phyloP scores from a whole-genome alignment of 495 filamentous ascomycete genomes.

The Cairneyella variabilis region DNA sequence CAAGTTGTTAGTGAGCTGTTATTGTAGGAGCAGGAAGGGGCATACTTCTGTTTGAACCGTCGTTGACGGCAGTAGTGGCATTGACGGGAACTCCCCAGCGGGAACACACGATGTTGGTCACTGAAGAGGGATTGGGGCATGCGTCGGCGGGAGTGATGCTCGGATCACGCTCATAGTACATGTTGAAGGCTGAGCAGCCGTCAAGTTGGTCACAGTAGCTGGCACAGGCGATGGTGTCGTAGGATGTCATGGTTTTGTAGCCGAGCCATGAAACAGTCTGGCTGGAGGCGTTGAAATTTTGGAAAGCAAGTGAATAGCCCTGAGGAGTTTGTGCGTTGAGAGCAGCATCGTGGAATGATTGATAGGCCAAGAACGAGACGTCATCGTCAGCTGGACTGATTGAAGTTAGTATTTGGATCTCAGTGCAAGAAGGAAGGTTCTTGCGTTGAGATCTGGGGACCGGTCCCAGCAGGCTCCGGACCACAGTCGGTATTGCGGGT shows the following conservation, averaged over 20 bases:
- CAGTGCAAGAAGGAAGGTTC: neutral
- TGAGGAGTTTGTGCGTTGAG: slow-evolving; percentile 30
- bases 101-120: slow-evolving; percentile 51
- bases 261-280: slow-evolving; percentile 39
- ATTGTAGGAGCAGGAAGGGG: slow-evolving; percentile 21
- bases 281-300: slow-evolving; percentile 32
- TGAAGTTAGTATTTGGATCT: neutral
- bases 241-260: slow-evolving; percentile 28
- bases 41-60: slow-evolving; percentile 33
- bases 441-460: slow-evolving; percentile 4
- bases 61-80: slow-evolving; percentile 30
- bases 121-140: slow-evolving; percentile 40
- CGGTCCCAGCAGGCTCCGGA: slow-evolving; percentile 12
- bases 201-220: slow-evolving; percentile 29
- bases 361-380: slow-evolving; percentile 1
- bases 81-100: slow-evolving; percentile 41
- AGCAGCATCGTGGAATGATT: slow-evolving; percentile 9
- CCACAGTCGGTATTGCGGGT: slow-evolving; percentile 11
- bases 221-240: slow-evolving; percentile 38
- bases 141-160: slow-evolving; percentile 27
- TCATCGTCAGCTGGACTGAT: slow-evolving; percentile 10
- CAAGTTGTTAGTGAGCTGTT: neutral
- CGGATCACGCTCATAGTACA: slow-evolving; percentile 46
- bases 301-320: slow-evolving; percentile 38
- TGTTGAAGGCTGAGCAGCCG: slow-evolving; percentile 37